Base-by-base conservation (phyloP, 805 yeast species). In the Saccharomyces jurei region DNA sequence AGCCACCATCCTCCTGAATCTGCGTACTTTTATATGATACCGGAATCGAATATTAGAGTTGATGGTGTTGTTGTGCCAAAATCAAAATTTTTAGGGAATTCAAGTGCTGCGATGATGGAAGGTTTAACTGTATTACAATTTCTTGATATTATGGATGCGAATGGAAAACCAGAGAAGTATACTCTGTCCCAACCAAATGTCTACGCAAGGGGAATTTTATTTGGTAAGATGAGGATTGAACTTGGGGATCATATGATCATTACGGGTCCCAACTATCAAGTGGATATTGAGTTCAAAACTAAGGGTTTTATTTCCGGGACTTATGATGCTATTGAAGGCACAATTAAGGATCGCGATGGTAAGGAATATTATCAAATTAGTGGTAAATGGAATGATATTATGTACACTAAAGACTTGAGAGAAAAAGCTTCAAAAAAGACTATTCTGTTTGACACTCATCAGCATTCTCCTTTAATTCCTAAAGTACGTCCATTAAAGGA, bases 1-100 rank as follows among this genome's bases (percentile, higher is more conserved):
- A 87, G 96, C 31, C 99, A 94, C 66, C 99, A 94, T 68, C 98
- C 99, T n/a, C 99, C 99, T 13, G 87, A 94, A 68, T 89, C 97
- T 0, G 85, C 96, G 0, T 94, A 92, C 71, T 94, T 90, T 67
- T 94, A 89, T 68, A 76, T 85, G 71, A 80, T 88, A 41, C 99
- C 99, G 0, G 86, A 82, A 54, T 80, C 81, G 55, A 81, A 81
- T 60, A 87, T 94, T 55, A 81, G 94, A 58, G 89, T 86, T 25
- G 99, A 94, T 65, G 99, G 99, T 30, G 79, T 86, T 13, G 82
- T 90, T 21, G 77, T 89, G 48, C 99, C 99, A 25, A 84, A 81
- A 65, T 90, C 97, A 1, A 81, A 82, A 63, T 94, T 94, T 64
- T 75, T 92, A 56, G 99, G 99, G 31, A 94, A 94, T 67, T 89